phyloP scores from a whole-genome alignment of 495 filamentous ascomycete species.

The Hypomontagnella monticulosa region DNA sequence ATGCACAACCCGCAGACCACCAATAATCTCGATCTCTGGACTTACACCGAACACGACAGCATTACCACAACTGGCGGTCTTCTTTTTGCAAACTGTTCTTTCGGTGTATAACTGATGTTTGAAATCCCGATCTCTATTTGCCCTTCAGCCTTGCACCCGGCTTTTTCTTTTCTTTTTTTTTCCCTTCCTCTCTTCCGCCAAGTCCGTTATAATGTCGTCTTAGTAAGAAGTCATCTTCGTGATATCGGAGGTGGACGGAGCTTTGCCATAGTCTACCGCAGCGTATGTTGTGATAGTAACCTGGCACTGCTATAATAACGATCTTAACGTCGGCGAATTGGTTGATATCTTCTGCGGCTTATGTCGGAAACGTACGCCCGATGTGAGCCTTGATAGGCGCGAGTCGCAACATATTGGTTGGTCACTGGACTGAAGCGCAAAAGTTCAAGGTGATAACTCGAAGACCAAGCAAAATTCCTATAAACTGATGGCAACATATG shows the following conservation, averaged over 20 bases:
- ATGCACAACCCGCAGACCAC: slow-evolving; percentile 26
- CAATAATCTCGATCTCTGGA: slow-evolving; percentile 29
- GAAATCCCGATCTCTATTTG: not conserved
- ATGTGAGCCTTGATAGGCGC: not conserved
- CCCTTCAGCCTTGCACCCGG: slow-evolving; percentile 9
- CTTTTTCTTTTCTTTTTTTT: slow-evolving; percentile 1
- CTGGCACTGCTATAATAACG: slow-evolving; percentile 9
- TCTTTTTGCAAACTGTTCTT: slow-evolving; percentile 16
- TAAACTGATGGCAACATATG: not conserved
- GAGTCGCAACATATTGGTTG: slow-evolving; percentile 11
- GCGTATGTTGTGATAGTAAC: slow-evolving; percentile 3
- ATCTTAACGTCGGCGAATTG: not conserved
- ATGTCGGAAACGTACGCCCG: slow-evolving; percentile 11
- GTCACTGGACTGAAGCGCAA: slow-evolving; percentile 8
- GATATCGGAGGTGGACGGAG: slow-evolving; percentile 23
- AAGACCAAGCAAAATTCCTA: slow-evolving; percentile 7
- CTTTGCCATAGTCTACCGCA: slow-evolving; percentile 11
- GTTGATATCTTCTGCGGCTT: slow-evolving; percentile 3
- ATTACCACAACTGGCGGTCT: slow-evolving; percentile 31
- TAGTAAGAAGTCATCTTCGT: slow-evolving; percentile 3
- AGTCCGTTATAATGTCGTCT: not conserved
- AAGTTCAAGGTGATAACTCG: not conserved
- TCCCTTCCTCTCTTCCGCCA: not conserved
- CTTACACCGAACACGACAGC: slow-evolving; percentile 43
- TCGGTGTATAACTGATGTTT: slow-evolving; percentile 10